Evolutionary conservation across 495 filamentous ascomycete species (phyloP).

Genomic region (Penicillium argentinense): DNA sequence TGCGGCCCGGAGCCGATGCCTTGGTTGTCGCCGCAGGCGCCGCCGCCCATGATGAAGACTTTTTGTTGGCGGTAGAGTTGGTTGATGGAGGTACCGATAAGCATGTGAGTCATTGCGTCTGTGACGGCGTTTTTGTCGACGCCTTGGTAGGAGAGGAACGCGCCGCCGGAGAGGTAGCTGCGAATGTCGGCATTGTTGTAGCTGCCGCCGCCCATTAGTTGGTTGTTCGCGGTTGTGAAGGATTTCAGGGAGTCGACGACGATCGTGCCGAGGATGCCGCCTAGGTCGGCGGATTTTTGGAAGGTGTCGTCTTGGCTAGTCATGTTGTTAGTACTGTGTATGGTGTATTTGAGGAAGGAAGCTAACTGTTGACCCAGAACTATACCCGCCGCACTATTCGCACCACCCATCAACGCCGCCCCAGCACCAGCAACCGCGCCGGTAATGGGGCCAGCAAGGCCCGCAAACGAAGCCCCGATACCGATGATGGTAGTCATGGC

Average conservation of each 20-base stretch:
- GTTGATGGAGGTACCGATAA: constrained; percentile 24
- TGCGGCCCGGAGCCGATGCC: constrained; percentile 26
- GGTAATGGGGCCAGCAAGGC: constrained; percentile 6
- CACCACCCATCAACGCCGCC: constrained; percentile 6
- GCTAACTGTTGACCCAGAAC: constrained; percentile 10
- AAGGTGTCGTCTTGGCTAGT: constrained; percentile 24
- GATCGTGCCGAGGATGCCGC: constrained; percentile 18
- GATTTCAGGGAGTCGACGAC: constrained; percentile 18
- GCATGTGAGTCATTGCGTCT: constrained; percentile 20
- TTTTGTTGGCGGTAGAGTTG: constrained; percentile 22
- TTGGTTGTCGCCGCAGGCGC: constrained; percentile 24
- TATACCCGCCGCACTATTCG: neutral
- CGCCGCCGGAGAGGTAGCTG: constrained; percentile 20
- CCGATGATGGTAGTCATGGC: constrained; percentile 16
- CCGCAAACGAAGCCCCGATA: constrained; percentile 22
- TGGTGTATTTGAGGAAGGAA: no score
- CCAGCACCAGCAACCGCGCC: constrained; percentile 17
- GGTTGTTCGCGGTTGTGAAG: constrained; percentile 26
- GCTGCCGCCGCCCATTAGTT: constrained; percentile 21
- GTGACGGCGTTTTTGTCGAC: constrained; percentile 23
- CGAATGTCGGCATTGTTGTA: constrained; percentile 27
- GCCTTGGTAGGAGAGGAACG: constrained; percentile 20
- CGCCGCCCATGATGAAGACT: constrained; percentile 31
- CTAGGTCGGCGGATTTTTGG: constrained; percentile 27
- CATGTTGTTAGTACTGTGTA: no score